Percentiles rank a stretch among this genome's conserved stretches.
These are phyloP conservation scores for Lentinula sp. DNA, from an alignment of 768 basidiomycete species.

Conservation along the genomic window DNA sequence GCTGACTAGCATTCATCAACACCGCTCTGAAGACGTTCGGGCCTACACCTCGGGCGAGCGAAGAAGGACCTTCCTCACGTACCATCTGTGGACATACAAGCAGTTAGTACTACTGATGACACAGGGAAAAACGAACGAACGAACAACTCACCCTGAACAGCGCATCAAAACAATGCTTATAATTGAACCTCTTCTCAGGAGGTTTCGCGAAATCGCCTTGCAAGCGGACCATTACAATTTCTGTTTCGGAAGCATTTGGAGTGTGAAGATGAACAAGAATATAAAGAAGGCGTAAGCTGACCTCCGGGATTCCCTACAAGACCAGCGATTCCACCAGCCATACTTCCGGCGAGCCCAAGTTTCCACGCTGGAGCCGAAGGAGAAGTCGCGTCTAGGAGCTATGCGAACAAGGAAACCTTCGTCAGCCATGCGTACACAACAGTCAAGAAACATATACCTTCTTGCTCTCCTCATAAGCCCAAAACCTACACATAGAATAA, in stretches of 20 bases:
- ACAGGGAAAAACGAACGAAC: background rate
- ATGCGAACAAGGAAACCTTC: no score
- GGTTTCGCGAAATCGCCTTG: conserved; percentile 91
- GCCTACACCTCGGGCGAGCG: conserved; percentile 68
- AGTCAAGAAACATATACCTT: conserved; percentile 31
- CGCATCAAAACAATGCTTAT: conserved; percentile 86
- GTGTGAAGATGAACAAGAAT: background rate
- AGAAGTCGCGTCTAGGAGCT: conserved; percentile 48
- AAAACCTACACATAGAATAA: conserved; percentile 89
- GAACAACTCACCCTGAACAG: conserved; percentile 63
- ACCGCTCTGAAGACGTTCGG: conserved; percentile 86
- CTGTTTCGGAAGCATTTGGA: conserved; percentile 22
- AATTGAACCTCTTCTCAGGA: conserved; percentile 83
- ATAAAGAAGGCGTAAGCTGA: conserved; percentile 19
- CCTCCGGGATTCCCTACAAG: conserved; percentile 87
- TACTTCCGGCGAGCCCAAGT: conserved; percentile 74
- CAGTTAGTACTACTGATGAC: conserved; percentile 1
- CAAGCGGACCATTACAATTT: conserved; percentile 82
- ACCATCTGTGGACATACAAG: conserved; percentile 55
- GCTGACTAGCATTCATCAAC: conserved; percentile 89
- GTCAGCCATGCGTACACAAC: no score
- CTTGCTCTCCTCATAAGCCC: conserved; percentile 90
- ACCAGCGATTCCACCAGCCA: conserved; percentile 87
- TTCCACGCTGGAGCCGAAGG: conserved; percentile 75
- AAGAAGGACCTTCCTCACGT: conserved; percentile 75